Conservation (phyloP, 2,329 filamentous ascomycete genomes). For the Chaetomiaceae sp. region DNA sequence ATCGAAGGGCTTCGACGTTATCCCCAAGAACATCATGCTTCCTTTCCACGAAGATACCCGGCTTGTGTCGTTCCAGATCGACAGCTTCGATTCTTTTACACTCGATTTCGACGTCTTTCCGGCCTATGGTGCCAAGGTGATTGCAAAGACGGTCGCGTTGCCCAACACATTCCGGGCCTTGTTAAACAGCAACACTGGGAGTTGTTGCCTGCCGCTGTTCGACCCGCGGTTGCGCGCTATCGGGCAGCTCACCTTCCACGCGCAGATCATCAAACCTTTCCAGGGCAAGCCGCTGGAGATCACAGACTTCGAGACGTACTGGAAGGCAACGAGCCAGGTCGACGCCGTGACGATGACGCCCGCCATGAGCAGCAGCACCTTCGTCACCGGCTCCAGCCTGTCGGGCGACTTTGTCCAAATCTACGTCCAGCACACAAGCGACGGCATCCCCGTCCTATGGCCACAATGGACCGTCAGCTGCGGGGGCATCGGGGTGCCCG, state of each 20-base stretch:
- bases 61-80: conserved; percentile 90
- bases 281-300: conserved; percentile 88
- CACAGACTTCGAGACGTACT: conserved; percentile 97
- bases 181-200: conserved; percentile 62
- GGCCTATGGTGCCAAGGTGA: conserved; percentile 94
- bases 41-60: conserved; percentile 95
- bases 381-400: conserved; percentile 90
- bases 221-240: conserved; percentile 88
- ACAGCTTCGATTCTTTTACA: conserved; percentile 85
- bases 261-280: conserved; percentile 95
- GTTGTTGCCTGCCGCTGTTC: conserved; percentile 82
- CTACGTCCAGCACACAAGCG: conserved; percentile 85
- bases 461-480: conserved; percentile 75
- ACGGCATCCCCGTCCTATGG: conserved; percentile 81
- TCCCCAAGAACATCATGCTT: conserved; percentile 90
- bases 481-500: conserved; percentile 70
- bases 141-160: conserved; percentile 89
- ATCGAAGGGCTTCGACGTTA: conserved; percentile 90
- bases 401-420: conserved; percentile 92
- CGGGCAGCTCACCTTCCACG: conserved; percentile 88
- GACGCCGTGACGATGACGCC: conserved; percentile 46
- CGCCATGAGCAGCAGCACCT: conserved; percentile 60
- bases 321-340: conserved; percentile 94
- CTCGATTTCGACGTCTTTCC: conserved; percentile 98
- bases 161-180: conserved; percentile 77